Evolutionary conservation across 352 stramenopile species (phyloP).

Genomic region (Phytopythium cucurbitacearum): DNA sequence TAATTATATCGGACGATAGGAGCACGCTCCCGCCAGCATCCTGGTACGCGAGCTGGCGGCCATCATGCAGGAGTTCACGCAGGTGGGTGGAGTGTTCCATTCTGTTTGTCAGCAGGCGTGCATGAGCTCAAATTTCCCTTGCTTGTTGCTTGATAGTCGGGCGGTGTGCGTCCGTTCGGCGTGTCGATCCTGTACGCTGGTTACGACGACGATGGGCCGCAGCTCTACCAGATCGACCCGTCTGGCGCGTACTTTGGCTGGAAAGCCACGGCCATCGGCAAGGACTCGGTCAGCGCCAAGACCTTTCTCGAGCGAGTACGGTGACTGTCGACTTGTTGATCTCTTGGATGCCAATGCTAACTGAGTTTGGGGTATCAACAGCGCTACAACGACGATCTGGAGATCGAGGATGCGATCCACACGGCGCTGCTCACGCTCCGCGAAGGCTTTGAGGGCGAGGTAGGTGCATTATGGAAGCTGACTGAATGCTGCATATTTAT

Average conservation of each 20-base stretch:
- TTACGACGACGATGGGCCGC: conserved; percentile 96
- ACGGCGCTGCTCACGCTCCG: conserved; percentile 98
- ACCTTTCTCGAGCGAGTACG: conserved; percentile 98
- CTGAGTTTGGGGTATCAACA: conserved; percentile 16
- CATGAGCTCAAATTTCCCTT: conserved; percentile 22
- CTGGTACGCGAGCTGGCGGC: conserved; percentile 95
- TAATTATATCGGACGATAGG: conserved; percentile 16
- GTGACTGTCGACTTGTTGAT: conserved; percentile 15
- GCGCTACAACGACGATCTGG: conserved; percentile 96
- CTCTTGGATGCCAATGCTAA: background rate
- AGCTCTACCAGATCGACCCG: conserved; percentile 98
- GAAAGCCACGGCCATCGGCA: conserved; percentile 99
- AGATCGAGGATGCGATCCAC: conserved; percentile 99
- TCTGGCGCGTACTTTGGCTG: conserved; percentile 98
- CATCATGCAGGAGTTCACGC: conserved; percentile 99
- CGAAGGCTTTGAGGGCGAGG: conserved; percentile 97
- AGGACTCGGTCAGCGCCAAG: conserved; percentile 98
- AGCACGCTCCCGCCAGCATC: conserved; percentile 93
- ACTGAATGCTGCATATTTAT: background rate
- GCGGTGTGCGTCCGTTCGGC: conserved; percentile 98
- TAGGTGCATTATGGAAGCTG: conserved; percentile 11
- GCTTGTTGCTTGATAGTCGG: conserved; percentile 31
- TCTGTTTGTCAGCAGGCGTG: background rate
- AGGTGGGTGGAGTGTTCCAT: conserved; percentile 13
- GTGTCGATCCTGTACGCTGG: conserved; percentile 98